Evolutionary conservation across 805 yeast genomes (phyloP).

Genomic region (Brettanomyces bruxellensis): DNA sequence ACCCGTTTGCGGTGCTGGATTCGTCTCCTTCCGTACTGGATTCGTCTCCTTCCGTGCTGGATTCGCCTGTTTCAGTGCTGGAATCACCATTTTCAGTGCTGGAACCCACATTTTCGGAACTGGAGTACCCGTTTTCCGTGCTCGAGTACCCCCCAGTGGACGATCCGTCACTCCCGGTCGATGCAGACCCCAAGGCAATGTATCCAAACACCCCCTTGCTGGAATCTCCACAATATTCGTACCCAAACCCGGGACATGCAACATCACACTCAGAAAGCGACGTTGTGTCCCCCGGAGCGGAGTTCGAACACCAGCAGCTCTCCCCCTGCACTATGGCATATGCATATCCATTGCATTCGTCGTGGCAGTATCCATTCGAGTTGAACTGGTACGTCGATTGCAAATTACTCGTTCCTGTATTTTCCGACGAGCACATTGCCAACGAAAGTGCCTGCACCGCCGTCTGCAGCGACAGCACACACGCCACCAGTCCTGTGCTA

Average conservation of each 20-base stretch:
- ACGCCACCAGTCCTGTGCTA: no score
- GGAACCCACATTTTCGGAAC: no score
- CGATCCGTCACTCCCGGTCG: not conserved
- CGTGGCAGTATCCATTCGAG: slow-evolving; percentile 35
- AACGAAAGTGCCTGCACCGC: not conserved
- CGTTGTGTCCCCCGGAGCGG: slow-evolving; percentile 31
- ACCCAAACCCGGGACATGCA: slow-evolving; percentile 37
- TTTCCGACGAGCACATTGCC: slow-evolving; percentile 19
- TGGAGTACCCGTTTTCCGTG: no score
- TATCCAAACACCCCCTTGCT: slow-evolving; percentile 16
- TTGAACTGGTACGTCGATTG: slow-evolving; percentile 10
- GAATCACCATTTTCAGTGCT: no score
- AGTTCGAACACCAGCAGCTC: slow-evolving; percentile 42
- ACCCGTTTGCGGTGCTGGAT: no score
- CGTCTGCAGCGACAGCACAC: not conserved
- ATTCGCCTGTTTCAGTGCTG: no score
- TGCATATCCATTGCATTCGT: slow-evolving; percentile 29
- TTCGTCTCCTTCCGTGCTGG: no score
- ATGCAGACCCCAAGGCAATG: slow-evolving; percentile 7
- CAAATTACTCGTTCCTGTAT: slow-evolving; percentile 14
- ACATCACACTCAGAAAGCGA: slow-evolving; percentile 25
- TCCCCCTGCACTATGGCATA: slow-evolving; percentile 37
- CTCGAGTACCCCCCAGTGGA: no score
- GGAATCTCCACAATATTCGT: slow-evolving; percentile 31
- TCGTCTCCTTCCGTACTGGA: no score